A percentile compares a stretch with the other conserved stretches of the same genome.
Evolutionary conservation across 129 eudicot species (phyloP).

Genomic region (Deinandra increscens): DNA sequence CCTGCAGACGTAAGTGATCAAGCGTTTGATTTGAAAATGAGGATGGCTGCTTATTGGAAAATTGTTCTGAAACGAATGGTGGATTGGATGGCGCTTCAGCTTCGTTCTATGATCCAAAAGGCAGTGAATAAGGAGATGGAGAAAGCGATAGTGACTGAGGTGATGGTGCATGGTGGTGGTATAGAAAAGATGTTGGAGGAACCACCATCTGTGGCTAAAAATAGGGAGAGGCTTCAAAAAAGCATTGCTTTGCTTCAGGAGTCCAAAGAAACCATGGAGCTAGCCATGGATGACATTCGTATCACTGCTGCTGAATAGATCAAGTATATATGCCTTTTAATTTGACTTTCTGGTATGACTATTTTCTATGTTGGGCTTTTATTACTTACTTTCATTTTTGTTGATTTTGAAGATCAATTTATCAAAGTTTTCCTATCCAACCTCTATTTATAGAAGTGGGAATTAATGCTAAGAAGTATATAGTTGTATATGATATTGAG

Average conservation of each 20-base stretch:
- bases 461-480: too few species aligned
- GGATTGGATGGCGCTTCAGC: conserved; percentile 31
- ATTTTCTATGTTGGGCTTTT: too few species aligned
- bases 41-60: conserved; percentile 36
- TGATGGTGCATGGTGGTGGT: conserved; percentile 21
- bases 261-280: conserved; percentile 22
- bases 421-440: too few species aligned
- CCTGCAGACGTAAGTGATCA: conserved; percentile 18
- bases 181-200: conserved; percentile 38
- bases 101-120: conserved; percentile 16
- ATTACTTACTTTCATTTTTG: too few species aligned
- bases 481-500: too few species aligned
- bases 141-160: conserved; percentile 23
- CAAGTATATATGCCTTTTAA: too few species aligned
- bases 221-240: conserved; percentile 23
- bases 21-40: conserved; percentile 38
- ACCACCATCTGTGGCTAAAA: conserved; percentile 16
- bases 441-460: too few species aligned
- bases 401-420: too few species aligned
- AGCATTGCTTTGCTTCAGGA: conserved; percentile 26
- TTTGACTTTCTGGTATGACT: too few species aligned
- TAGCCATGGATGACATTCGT: not conserved
- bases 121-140: conserved; percentile 23
- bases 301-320: not conserved
- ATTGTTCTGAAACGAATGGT: conserved; percentile 34